Evolutionary conservation across 2,329 filamentous ascomycete genomes (phyloP), one percentile per base, ranked within the genome.

Genomic region (Pseudogymnoascus sp.): DNA sequence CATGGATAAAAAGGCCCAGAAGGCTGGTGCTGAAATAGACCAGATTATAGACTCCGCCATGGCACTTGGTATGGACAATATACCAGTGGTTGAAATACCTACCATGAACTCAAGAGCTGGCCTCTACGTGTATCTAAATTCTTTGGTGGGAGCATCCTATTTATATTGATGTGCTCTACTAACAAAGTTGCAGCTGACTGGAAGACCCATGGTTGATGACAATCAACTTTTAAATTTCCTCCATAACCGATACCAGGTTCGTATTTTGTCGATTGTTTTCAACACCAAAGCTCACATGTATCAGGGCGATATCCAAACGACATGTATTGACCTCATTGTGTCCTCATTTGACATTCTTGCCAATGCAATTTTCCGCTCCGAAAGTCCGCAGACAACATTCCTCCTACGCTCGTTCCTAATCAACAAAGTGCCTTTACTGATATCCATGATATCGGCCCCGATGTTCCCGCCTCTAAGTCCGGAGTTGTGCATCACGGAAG

Each of bases 341-440:
- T 91, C 92, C 1, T 88, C 92, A 0, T 97, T 99, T 71, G 93
- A 97, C 70, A 83, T 96, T 4, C 80, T 99, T 14, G 90, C 92
- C 37, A 96, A 96, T 70, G 89, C 89, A 4, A 89, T 93, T 66
- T 90, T 95, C 68, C 85, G 89, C 38, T 83, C 80, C 53, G 84
- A 88, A 70, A 78, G 83, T 7, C 74, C 75, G 16, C 79, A 84
- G 61, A 82, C 81, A 0, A 82, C 90, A 63, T 88, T 92, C 64
- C 77, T 93, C 16, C 81, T 96, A 61, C 88, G 91, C 37, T 96
- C 93, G 0, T 99, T 95, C 72, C 80, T 99, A 23, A 89, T 96
- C 69, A 85, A 92, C 83, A 82, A 86, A 70, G 74, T 91, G 3
- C 88, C 88, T 0, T 69, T 82, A 2, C 78, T 90, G 7, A 77